phyloP scores from a whole-genome alignment of 106 monocot genomes.

The Dendrobium chrysotoxum region DNA sequence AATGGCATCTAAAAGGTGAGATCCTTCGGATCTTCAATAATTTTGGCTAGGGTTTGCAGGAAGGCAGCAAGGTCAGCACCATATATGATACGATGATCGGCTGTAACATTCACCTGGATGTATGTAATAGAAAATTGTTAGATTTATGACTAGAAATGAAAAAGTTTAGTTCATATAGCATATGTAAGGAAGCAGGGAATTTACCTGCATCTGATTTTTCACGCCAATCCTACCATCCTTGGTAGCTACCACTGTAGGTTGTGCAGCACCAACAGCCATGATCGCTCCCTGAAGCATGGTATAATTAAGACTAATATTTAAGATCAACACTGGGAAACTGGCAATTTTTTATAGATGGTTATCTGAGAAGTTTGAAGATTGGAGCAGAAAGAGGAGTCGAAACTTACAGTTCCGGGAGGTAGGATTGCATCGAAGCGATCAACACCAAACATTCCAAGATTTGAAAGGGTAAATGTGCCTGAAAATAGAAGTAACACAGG shows the following conservation, averaged over 20 bases:
- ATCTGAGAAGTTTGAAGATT: neutral
- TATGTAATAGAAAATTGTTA: neutral
- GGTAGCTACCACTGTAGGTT: constrained; percentile 62
- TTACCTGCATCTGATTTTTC: constrained; percentile 92
- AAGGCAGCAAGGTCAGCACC: constrained; percentile 84
- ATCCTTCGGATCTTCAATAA: constrained; percentile 79
- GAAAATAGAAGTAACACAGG: constrained; percentile 1
- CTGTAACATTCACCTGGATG: constrained; percentile 82
- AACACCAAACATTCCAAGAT: constrained; percentile 90
- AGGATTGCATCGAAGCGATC: constrained; percentile 87
- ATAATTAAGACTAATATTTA: constrained; percentile 9
- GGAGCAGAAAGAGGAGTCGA: neutral
- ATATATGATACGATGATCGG: constrained; percentile 77
- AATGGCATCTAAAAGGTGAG: constrained; percentile 39
- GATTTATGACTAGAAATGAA: constrained; percentile 8
- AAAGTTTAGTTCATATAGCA: neutral
- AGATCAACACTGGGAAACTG: neutral
- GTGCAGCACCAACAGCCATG: constrained; percentile 87
- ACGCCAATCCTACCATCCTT: constrained; percentile 71
- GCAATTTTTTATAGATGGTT: neutral
- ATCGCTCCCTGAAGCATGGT: constrained; percentile 57
- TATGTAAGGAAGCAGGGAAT: neutral
- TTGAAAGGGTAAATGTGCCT: constrained; percentile 92
- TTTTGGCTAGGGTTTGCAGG: constrained; percentile 65
- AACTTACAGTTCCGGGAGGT: constrained; percentile 77